These are phyloP conservation scores for Xylariomycetidae sp. DNA, from an alignment of 2,329 filamentous ascomycete species.

Conservation along the genomic window DNA sequence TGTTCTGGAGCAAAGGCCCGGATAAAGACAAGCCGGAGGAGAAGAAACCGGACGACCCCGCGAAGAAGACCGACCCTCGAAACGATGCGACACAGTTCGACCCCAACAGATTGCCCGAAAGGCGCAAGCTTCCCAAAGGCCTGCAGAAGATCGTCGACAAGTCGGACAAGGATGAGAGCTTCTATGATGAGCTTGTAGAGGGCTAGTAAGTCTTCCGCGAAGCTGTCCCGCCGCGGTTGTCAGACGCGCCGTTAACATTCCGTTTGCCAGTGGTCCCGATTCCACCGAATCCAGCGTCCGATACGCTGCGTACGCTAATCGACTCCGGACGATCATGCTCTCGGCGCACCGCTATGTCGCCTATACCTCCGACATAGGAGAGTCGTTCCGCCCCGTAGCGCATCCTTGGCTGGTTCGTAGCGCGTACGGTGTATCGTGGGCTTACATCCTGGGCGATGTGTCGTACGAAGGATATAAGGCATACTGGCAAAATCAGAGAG, in stretches of 20 bases:
- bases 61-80: conserved; percentile 21
- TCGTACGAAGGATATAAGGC: conserved; percentile 92
- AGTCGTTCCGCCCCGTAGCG: conserved; percentile 89
- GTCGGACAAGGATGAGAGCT: conserved; percentile 59
- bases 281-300: conserved; percentile 80
- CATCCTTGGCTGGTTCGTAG: conserved; percentile 74
- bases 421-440: conserved; percentile 89
- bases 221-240: not conserved
- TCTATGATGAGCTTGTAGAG: conserved; percentile 71
- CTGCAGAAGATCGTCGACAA: conserved; percentile 54
- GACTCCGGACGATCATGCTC: conserved; percentile 78
- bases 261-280: conserved; percentile 56
- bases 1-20: conserved; percentile 27
- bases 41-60: conserved; percentile 15
- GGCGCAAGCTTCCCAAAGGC: conserved; percentile 46
- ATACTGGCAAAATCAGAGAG: conserved; percentile 77
- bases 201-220: conserved; percentile 58
- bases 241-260: conserved; percentile 2
- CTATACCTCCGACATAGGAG: conserved; percentile 93
- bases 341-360: conserved; percentile 94
- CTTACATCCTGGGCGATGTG: conserved; percentile 87
- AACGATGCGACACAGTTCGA: conserved; percentile 33
- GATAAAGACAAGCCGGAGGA: conserved; percentile 22
- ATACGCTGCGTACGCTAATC: conserved; percentile 87
- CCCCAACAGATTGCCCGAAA: conserved; percentile 39